These are phyloP conservation scores for Kwoniella shivajii DNA, from an alignment of 1,284 basidiomycete species.

Conservation along the genomic window DNA sequence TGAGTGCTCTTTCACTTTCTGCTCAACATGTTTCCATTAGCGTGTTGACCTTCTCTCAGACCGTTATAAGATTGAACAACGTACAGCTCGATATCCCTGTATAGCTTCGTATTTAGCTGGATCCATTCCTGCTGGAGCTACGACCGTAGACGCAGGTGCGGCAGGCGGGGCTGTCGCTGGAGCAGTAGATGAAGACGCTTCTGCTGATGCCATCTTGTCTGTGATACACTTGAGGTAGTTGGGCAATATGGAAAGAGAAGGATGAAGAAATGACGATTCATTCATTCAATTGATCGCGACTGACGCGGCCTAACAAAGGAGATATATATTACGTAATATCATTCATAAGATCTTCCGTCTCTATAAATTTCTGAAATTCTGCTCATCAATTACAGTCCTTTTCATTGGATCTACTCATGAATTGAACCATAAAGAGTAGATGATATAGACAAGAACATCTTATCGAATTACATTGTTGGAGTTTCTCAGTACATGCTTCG, in stretches of 20 bases:
- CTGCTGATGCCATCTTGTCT: conserved; percentile 23
- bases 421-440: no score
- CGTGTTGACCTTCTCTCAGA: not conserved
- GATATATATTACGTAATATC: not conserved
- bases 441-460: no score
- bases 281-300: conserved; percentile 7
- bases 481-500: not conserved
- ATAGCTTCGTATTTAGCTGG: conserved; percentile 54
- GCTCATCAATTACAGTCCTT: no score
- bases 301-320: conserved; percentile 13
- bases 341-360: no score
- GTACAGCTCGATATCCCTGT: conserved; percentile 53
- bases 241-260: conserved; percentile 1
- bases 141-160: conserved; percentile 20
- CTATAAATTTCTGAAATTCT: no score
- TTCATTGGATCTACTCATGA: no score
- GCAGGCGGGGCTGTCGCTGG: conserved; percentile 31
- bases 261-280: conserved; percentile 5
- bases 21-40: conserved; percentile 10
- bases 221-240: conserved; percentile 3
- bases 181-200: conserved; percentile 30
- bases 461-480: no score
- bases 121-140: conserved; percentile 38
- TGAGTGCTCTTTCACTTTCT: conserved; percentile 93
- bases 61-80: conserved; percentile 4